phyloP scores from a whole-genome alignment of 2,329 filamentous ascomycete genomes.

The Emmonsia crescens region DNA sequence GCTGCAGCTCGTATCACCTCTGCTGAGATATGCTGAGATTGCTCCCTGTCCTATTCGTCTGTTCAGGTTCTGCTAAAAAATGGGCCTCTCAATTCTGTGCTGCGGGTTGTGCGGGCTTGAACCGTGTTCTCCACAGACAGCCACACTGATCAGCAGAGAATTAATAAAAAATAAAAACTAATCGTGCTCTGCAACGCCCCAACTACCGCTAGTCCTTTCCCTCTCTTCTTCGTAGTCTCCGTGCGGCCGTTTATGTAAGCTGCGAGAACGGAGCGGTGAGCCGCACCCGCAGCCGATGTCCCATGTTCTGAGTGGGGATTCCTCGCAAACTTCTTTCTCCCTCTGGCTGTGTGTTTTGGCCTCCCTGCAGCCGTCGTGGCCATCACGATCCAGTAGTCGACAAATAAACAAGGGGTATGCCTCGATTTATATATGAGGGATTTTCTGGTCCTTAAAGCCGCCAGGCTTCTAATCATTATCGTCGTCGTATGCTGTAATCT shows the following conservation, averaged over 20 bases:
- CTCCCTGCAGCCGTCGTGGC: not conserved
- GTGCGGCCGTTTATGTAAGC: not conserved
- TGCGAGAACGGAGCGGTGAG: conserved; percentile 2
- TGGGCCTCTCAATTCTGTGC: not conserved
- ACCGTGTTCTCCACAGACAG: not conserved
- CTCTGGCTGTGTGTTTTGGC: not conserved
- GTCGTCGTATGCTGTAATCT: not conserved
- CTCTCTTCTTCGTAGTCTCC: not conserved
- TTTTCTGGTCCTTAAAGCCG: not conserved
- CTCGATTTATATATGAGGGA: not conserved
- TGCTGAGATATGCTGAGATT: not conserved
- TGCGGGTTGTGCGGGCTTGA: not conserved
- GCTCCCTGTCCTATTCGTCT: not conserved
- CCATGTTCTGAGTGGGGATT: not conserved
- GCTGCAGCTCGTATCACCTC: not conserved
- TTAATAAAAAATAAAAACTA: not conserved
- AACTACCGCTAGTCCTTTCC: too few species aligned
- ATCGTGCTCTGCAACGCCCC: too few species aligned
- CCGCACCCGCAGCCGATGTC: not conserved
- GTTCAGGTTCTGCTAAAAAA: not conserved
- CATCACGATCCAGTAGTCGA: not conserved
- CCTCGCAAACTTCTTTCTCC: not conserved
- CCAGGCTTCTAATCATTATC: not conserved
- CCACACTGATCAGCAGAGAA: not conserved
- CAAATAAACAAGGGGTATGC: not conserved